phyloP scores from a whole-genome alignment of 352 stramenopile species.

The Globisporangium middletonii region DNA sequence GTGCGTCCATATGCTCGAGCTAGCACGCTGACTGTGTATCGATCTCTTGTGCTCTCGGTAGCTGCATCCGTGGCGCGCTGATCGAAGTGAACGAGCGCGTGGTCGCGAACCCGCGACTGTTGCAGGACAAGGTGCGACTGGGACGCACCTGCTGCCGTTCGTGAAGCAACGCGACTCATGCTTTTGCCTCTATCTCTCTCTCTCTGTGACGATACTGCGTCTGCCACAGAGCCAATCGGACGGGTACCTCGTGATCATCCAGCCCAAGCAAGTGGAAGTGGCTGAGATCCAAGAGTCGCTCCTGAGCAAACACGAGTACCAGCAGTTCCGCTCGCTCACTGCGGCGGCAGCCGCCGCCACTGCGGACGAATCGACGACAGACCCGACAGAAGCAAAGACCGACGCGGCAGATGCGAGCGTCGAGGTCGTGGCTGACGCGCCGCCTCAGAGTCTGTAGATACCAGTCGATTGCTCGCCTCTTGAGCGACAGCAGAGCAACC shows the following conservation, averaged over 20 bases:
- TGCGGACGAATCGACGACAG: not conserved
- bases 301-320: constrained; percentile 73
- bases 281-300: constrained; percentile 80
- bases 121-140: constrained; percentile 36
- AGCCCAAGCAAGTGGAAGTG: constrained; percentile 74
- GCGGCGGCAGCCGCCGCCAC: not conserved
- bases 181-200: not conserved
- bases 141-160: too few species aligned
- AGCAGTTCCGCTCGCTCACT: constrained; percentile 51
- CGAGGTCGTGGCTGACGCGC: not conserved
- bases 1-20: not conserved
- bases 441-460: not conserved
- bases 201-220: not conserved
- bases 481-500: not conserved
- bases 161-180: too few species aligned
- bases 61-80: constrained; percentile 74
- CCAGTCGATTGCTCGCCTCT: too few species aligned
- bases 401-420: not conserved
- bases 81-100: constrained; percentile 79
- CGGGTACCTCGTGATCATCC: constrained; percentile 76
- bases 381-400: not conserved
- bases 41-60: constrained; percentile 9
- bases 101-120: constrained; percentile 41
- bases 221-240: constrained; percentile 47
- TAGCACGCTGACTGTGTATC: not conserved